phyloP scores from a whole-genome alignment of 352 stramenopile genomes.

The Nothophytophthora sp. region DNA sequence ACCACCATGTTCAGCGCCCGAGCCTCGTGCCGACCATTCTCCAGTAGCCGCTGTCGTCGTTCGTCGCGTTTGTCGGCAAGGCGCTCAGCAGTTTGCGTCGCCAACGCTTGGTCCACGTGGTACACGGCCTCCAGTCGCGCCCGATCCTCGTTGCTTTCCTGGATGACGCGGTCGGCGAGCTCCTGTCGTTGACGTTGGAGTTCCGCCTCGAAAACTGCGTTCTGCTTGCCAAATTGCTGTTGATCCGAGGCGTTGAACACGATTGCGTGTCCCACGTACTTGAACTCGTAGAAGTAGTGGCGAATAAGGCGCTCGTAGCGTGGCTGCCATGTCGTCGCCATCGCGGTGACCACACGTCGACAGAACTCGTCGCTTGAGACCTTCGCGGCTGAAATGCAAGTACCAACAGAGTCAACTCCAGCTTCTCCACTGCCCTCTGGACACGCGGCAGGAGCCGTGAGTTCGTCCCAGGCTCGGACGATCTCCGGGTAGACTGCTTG shows the following conservation, averaged over 20 bases:
- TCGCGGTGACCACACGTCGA: slow-evolving; percentile 24
- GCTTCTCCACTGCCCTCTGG: not conserved
- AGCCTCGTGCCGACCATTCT: slow-evolving; percentile 18
- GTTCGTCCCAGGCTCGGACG: slow-evolving; percentile 47
- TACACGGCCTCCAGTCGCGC: slow-evolving; percentile 33
- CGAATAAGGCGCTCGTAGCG: slow-evolving; percentile 56
- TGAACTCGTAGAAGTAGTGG: slow-evolving; percentile 78
- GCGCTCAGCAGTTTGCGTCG: not conserved
- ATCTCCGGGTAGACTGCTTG: slow-evolving; percentile 55
- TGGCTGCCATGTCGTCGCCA: slow-evolving; percentile 44
- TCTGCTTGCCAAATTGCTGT: slow-evolving; percentile 3
- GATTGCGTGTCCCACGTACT: slow-evolving; percentile 51
- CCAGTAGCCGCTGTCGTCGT: slow-evolving; percentile 20
- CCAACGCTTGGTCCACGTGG: slow-evolving; percentile 11
- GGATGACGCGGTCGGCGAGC: slow-evolving; percentile 36
- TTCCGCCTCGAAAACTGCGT: slow-evolving; percentile 6
- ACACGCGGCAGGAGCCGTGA: too few relatives aligned
- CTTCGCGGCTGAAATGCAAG: not conserved
- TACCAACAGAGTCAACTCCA: not conserved
- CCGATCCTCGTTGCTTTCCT: slow-evolving; percentile 38
- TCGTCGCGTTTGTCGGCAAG: slow-evolving; percentile 6
- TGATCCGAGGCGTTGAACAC: slow-evolving; percentile 28
- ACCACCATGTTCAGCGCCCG: slow-evolving; percentile 14
- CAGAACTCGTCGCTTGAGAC: slow-evolving; percentile 51
- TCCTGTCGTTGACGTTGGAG: slow-evolving; percentile 27